phyloP scores from a whole-genome alignment of 2,329 filamentous ascomycete genomes.

The Fusarium metavorans region DNA sequence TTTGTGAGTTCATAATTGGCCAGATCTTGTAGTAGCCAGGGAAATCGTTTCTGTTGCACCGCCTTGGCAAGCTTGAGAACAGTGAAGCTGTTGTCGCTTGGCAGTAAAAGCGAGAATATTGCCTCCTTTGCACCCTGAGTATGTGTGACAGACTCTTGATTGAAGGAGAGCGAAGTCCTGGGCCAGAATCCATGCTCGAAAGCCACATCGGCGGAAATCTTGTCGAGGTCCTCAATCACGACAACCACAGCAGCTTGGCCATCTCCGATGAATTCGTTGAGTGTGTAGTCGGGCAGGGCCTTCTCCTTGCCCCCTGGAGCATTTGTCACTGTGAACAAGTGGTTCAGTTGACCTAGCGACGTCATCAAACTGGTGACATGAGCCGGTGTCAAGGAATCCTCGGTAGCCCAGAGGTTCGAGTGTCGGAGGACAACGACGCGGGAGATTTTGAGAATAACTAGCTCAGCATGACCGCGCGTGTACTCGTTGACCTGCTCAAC shows the following conservation, averaged over 20 bases:
- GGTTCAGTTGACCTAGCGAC: neutral
- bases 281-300: neutral
- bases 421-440: neutral
- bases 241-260: neutral
- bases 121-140: neutral
- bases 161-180: neutral
- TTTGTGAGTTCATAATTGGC: neutral
- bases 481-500: neutral
- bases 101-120: neutral
- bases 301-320: neutral
- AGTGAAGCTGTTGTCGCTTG: neutral
- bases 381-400: neutral
- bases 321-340: neutral
- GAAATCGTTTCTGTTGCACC: neutral
- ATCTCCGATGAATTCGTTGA: neutral
- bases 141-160: neutral
- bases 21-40: neutral
- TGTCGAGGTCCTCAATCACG: neutral
- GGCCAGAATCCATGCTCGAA: neutral
- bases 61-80: neutral
- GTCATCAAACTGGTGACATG: neutral
- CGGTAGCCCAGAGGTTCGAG: neutral
- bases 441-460: neutral
- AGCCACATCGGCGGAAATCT: neutral
- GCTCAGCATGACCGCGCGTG: neutral